Evolutionary conservation across 441 rosid genomes (phyloP), one percentile per base, ranked within the genome.

Genomic region (Rhodomyrtus psidioides): DNA sequence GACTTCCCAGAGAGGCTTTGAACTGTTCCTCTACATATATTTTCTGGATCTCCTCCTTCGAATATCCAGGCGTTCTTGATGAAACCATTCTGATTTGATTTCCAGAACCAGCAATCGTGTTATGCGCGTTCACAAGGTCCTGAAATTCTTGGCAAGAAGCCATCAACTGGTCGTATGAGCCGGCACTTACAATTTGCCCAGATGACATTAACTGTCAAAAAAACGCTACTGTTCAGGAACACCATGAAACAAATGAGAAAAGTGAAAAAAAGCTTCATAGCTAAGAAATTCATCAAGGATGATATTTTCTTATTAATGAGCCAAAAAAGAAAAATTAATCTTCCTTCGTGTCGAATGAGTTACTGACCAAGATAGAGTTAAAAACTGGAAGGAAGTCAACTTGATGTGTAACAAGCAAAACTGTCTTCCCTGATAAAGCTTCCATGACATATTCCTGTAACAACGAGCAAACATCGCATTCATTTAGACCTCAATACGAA

Each of bases 321-420:
- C 34, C 34, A 34, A 34, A 34, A 81, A 2, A 81, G 57, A n/a
- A 51, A 12, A 51, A 51, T 14, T 51, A 12, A 51, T 82, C 74
- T 30, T 54, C 12, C 12, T 49, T 55, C 4, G 26, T 6, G 7
- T 6, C 16, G 4, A 5, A 21, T 39, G 59, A 74, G 30, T 44
- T 30, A 75, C 95, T 89, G 42, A 93, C 93, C 91, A 92, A 55
- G 83, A 93, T 85, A 17, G 85, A 87, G 85, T 83, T 55, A 75
- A 91, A 91, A 60, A 90, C 90, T 6, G 92, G 92, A 62, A 94
- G 93, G 90, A 94, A 93, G 55, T 93, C 96, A 19, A 93, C 93
- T 92, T 92, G 94, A 85, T 93, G 96, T 6, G 95, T 91, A 12
- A 94, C 94, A 12, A 93, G 93, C 53, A 94, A 34, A 65, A 94